Base-by-base conservation (phyloP, 257 asterid species). In the Primulina tabacum region DNA sequence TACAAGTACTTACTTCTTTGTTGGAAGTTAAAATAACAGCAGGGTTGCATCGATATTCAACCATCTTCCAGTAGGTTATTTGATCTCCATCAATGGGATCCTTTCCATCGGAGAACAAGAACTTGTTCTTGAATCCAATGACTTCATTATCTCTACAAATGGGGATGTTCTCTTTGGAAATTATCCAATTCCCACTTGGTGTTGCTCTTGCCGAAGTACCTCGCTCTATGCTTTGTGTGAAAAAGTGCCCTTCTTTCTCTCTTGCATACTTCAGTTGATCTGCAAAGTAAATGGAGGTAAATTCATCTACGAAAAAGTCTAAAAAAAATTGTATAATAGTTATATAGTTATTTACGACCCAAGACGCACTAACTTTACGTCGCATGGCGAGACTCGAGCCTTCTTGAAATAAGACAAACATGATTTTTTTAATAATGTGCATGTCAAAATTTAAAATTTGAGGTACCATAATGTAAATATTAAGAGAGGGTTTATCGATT, bases 1-100 rank as follows among this genome's bases (percentile, higher is more conserved):
- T 12, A 1, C 8, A 11, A 35, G 16, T 40, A 34, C 77, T 73
- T 60, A 67, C 73, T 4, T 1, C 11, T 0, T 8, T 6, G 64
- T 20, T 8, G 6, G 29, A 7, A 2, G 18, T 1, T 47, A 18
- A 7, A 40, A 55, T 6, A 17, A 0, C 14, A 32, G n/a, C 3
- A 6, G 58, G 50, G 38, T 16, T 57, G 30, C 28, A 64, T 34
- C 47, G 34, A 28, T 29, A 75, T 17, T 75, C 60, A 6, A 33
- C 20, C 68, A 75, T 20, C 72, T 32, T 64, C 75, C 79, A 75
- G 4, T 64, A 62, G 7, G 79, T 8, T 47, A 4, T 64, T 7
- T 30, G 17, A 8, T 29, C 16, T 35, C 60, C 38, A 14, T 61
- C 56, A 16, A 47, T 0, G 1, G 24, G 24, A 68, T 20, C 37